A percentile compares a stretch with the other conserved stretches of the same genome.
Conservation (phyloP, 78 protist genomes). For the Isochrysis galbana region DNA sequence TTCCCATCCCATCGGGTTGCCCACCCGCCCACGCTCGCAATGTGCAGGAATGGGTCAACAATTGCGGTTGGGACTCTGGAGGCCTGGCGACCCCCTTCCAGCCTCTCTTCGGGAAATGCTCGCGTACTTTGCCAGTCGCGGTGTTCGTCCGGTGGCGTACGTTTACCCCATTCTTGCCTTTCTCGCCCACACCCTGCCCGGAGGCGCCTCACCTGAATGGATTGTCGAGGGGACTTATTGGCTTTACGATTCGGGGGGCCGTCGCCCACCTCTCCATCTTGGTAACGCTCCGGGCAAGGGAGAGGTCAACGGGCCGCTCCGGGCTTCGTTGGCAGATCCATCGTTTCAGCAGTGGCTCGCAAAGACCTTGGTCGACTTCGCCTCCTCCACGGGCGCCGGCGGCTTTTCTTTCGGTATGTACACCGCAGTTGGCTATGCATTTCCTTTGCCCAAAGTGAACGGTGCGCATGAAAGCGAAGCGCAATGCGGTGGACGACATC, state of each 20-base stretch:
- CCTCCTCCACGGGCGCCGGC: background rate
- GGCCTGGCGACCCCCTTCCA: background rate
- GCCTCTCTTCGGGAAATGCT: background rate
- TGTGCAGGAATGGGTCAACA: conserved; percentile 35
- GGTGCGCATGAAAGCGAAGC: too few species aligned
- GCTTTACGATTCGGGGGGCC: background rate
- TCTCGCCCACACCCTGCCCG: background rate
- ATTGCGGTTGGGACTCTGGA: conserved; percentile 9
- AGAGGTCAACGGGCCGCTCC: background rate
- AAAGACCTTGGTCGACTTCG: background rate
- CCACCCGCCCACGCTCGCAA: too few species aligned
- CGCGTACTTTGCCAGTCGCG: background rate
- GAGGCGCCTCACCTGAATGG: background rate
- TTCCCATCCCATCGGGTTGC: too few species aligned
- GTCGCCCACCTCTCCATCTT: background rate
- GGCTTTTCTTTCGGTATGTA: background rate
- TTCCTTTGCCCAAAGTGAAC: too few species aligned
- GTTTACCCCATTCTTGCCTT: conserved; percentile 16
- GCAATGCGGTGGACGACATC: too few species aligned
- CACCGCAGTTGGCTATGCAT: too few species aligned
- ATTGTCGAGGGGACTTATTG: background rate
- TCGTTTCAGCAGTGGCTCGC: background rate
- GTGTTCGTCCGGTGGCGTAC: background rate
- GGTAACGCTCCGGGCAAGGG: background rate
- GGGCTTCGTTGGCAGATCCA: background rate